These are phyloP conservation scores for Pythium rishiriense DNA, from an alignment of 352 stramenopile genomes.

Conservation along the genomic window DNA sequence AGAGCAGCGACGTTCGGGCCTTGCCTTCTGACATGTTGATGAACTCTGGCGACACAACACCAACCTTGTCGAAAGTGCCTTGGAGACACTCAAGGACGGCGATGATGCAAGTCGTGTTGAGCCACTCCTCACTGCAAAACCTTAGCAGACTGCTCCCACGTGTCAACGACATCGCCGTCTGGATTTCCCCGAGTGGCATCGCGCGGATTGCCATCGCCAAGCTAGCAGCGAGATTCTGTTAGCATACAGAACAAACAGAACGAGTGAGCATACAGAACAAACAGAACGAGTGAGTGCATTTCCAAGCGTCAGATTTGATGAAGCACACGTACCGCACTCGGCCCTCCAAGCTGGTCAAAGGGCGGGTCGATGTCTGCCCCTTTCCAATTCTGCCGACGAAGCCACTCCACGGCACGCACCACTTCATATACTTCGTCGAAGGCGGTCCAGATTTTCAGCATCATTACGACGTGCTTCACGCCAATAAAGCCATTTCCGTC, in stretches of 20 bases:
- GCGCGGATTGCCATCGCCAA: background rate
- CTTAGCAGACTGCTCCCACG: background rate
- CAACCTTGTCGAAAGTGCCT: background rate
- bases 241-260: background rate
- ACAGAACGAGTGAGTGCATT: background rate
- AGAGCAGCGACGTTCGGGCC: background rate
- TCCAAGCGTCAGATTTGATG: background rate
- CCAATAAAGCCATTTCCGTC: background rate
- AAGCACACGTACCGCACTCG: no score
- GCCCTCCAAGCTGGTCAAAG: background rate
- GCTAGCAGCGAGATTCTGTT: background rate
- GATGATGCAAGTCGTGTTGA: background rate
- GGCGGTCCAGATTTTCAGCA: background rate
- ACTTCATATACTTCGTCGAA: background rate
- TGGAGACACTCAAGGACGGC: background rate
- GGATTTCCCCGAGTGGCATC: background rate
- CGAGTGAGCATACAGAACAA: background rate
- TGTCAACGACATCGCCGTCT: background rate
- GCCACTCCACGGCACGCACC: background rate
- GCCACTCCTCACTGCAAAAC: background rate
- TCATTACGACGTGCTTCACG: background rate
- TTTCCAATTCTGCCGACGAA: background rate
- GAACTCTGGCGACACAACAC: background rate
- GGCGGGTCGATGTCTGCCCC: background rate
- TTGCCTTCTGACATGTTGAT: background rate